Base-by-base conservation (phyloP, 2,329 filamentous ascomycete genomes). In the Triangularia verruculosa region DNA sequence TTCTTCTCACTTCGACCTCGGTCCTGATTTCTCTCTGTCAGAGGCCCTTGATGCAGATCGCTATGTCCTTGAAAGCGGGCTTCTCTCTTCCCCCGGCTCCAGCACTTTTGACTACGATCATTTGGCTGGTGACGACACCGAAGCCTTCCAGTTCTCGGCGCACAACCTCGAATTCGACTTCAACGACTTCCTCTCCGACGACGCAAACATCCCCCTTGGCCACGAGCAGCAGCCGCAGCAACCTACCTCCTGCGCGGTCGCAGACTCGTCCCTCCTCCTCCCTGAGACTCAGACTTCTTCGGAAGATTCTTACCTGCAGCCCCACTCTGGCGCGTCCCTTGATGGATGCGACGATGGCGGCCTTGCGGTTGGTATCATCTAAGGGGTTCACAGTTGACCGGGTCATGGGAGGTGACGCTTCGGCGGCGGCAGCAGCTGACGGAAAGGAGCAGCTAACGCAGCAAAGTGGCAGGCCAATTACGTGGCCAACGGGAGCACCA, bases 41-140 rank as follows among this genome's bases (percentile, higher is more conserved):
- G 80, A 82, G 84, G 74, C 83, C 89, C 78, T 78, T 91, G 82
- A 87, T 77, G 75, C 86, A 87, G 85, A 91, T 92, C 79, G 84
- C 87, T 85, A 85, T 83, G 80, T 90, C 88, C 79, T 89, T 89
- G 87, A 91, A 84, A 85, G 85, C 82, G 84, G 85, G 83, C 83
- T 91, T 85, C 82, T 88, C 84, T 82, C 89, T 91, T 84, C 87
- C 79, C 81, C 88, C 89, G 79, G 86, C 81, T 80, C 83, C 78
- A 79, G 82, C 81, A 77, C 80, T 86, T 78, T 83, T 87, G 84
- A 86, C 79, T 82, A 85, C 83, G 80, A 87, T 88, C 80, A 85
- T 88, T 63, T 88, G 83, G 83, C 74, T 87, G 78, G 82, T 85
- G 79, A 88, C 85, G 67, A 72, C 70, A 27, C 70, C 67, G 73